phyloP scores from a whole-genome alignment of 1,139 yeast species.

The Meyerozyma sp. region DNA sequence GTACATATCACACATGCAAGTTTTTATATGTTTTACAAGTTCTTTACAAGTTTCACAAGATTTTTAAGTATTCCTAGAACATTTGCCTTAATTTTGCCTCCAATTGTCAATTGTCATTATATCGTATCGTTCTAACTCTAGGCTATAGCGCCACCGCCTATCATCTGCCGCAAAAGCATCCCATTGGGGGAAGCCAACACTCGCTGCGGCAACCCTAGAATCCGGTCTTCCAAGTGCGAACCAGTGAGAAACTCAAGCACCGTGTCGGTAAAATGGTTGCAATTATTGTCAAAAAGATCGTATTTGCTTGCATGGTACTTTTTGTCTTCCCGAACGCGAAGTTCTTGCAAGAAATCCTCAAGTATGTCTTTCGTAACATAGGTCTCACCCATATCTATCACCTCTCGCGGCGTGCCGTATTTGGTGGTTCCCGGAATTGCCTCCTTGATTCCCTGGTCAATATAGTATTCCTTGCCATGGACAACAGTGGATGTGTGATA shows the following conservation, averaged over 20 bases:
- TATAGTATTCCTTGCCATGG: slow-evolving; percentile 50
- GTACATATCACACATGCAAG: too few relatives aligned
- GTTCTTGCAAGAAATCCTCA: slow-evolving; percentile 47
- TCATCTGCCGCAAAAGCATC: slow-evolving; percentile 30
- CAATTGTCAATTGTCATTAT: too few relatives aligned
- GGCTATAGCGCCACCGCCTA: slow-evolving; percentile 18
- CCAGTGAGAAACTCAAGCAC: slow-evolving; percentile 58
- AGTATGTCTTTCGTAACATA: slow-evolving; percentile 47
- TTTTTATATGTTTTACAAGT: too few relatives aligned
- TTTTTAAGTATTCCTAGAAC: too few relatives aligned
- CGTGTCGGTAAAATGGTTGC: slow-evolving; percentile 63
- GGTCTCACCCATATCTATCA: slow-evolving; percentile 52
- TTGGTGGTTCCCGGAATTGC: slow-evolving; percentile 48
- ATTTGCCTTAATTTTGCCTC: too few relatives aligned
- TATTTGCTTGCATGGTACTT: slow-evolving; percentile 46
- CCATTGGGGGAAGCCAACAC: slow-evolving; percentile 63
- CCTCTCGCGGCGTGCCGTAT: slow-evolving; percentile 53
- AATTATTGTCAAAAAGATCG: slow-evolving; percentile 60
- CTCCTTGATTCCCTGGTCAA: slow-evolving; percentile 54
- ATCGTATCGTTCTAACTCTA: neutral
- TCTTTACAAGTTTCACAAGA: too few relatives aligned
- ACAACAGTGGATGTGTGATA: slow-evolving; percentile 66
- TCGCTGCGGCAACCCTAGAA: slow-evolving; percentile 48
- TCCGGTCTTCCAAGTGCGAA: slow-evolving; percentile 41
- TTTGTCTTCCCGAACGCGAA: slow-evolving; percentile 31